phyloP scores from a whole-genome alignment of 352 stramenopile species.

The Pythium periplocum region DNA sequence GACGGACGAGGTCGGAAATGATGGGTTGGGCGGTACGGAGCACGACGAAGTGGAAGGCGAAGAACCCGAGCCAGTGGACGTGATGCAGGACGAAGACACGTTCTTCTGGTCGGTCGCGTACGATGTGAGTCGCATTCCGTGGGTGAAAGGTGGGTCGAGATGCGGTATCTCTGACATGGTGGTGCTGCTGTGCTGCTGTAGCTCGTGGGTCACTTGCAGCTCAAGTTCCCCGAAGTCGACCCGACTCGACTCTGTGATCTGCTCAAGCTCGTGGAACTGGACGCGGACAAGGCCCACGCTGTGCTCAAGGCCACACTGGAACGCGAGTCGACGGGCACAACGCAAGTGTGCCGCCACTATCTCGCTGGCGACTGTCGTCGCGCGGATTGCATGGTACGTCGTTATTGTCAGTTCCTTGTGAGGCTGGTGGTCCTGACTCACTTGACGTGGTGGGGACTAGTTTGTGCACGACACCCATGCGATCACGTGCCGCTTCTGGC shows the following conservation, averaged over 20 bases:
- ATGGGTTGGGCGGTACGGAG: background rate
- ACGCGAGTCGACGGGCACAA: conserved; percentile 54
- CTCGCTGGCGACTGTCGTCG: conserved; percentile 74
- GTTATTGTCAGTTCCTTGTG: background rate
- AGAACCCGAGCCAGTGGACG: conserved; percentile 16
- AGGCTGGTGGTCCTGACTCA: conserved; percentile 11
- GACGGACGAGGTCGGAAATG: too few relatives aligned
- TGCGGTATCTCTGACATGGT: background rate
- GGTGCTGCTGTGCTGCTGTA: conserved; percentile 15
- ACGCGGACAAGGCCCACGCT: conserved; percentile 68
- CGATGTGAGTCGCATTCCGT: conserved; percentile 39
- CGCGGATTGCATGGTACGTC: conserved; percentile 75
- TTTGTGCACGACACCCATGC: conserved; percentile 82
- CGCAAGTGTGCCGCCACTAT: conserved; percentile 81
- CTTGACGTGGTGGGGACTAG: conserved; percentile 17
- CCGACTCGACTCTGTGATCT: conserved; percentile 68
- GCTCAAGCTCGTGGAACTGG: conserved; percentile 64
- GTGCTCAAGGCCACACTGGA: conserved; percentile 75
- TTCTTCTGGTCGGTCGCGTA: conserved; percentile 87
- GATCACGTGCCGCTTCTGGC: conserved; percentile 84
- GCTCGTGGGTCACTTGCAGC: conserved; percentile 74
- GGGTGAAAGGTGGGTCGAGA: conserved; percentile 3
- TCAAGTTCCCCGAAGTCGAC: conserved; percentile 81
- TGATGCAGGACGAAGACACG: conserved; percentile 64
- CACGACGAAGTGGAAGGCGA: conserved; percentile 6